phyloP scores from a whole-genome alignment of 2,329 filamentous ascomycete genomes.

The Podosphaera xanthii region DNA sequence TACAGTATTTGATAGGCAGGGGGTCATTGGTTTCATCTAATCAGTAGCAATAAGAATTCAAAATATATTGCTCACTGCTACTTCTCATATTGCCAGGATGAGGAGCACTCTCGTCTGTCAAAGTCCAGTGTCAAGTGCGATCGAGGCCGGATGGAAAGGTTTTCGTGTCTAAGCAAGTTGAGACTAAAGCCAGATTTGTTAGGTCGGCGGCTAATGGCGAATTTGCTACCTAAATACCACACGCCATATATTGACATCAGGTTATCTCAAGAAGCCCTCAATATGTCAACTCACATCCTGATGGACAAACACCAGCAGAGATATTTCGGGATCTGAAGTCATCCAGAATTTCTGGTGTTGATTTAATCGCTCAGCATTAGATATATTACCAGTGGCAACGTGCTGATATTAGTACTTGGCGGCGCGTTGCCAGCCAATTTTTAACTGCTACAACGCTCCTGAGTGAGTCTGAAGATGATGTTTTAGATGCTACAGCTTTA shows the following conservation, averaged over 20 bases:
- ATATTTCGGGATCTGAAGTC: neutral
- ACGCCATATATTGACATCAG: neutral
- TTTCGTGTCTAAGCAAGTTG: neutral
- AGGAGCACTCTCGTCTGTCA: neutral
- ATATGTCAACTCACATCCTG: neutral
- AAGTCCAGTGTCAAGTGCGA: neutral
- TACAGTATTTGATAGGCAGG: neutral
- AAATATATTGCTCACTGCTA: neutral
- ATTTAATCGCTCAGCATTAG: neutral
- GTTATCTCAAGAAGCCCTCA: neutral
- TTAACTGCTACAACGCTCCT: too few species aligned
- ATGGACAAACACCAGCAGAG: neutral
- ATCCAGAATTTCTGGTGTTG: neutral
- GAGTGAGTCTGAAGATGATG: too few species aligned
- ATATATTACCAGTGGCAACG: neutral
- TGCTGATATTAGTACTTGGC: neutral
- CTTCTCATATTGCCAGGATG: neutral
- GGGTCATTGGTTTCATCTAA: neutral
- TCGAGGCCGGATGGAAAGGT: neutral
- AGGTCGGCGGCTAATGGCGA: neutral
- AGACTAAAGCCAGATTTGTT: neutral
- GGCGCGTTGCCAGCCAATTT: too few species aligned
- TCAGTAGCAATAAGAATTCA: neutral
- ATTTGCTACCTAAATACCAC: neutral
- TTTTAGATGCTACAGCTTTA: too few species aligned